phyloP scores from a whole-genome alignment of 192 early-diverging fungal species.

The Entomortierella lignicola region DNA sequence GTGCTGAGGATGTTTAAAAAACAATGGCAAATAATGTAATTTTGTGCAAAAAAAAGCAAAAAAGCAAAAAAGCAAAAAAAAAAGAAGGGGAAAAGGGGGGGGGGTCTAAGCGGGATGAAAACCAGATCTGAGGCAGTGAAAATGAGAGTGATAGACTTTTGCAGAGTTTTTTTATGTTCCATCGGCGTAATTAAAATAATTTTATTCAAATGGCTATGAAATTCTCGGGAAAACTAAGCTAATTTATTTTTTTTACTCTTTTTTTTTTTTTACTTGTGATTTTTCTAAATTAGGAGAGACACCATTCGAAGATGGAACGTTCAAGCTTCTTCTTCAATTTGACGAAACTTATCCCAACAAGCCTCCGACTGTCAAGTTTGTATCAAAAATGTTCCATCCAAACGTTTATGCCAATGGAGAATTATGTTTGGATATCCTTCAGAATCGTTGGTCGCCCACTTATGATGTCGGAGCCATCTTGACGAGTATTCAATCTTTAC shows the following conservation, averaged over 20 bases:
- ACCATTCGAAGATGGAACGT: conserved; percentile 98
- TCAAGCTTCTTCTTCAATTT: conserved; percentile 93
- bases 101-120: too few relatives aligned
- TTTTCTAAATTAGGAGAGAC: conserved; percentile 74
- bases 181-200: too few relatives aligned
- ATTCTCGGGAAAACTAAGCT: too few relatives aligned
- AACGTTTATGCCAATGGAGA: conserved; percentile 98
- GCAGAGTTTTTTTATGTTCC: too few relatives aligned
- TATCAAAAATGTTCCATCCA: conserved; percentile 97
- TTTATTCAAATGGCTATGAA: too few relatives aligned
- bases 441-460: conserved; percentile 98
- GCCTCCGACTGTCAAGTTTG: conserved; percentile 94
- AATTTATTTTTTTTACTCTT: neutral
- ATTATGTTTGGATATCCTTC: conserved; percentile 97
- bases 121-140: too few relatives aligned
- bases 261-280: neutral
- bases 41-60: too few relatives aligned
- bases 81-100: too few relatives aligned
- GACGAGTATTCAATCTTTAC: conserved; percentile 93
- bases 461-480: conserved; percentile 95
- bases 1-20: too few relatives aligned
- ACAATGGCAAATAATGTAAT: too few relatives aligned
- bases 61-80: too few relatives aligned
- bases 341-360: conserved; percentile 99
- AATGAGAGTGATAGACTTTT: too few relatives aligned